Base-by-base conservation (phyloP, 257 asterid species). In the Fraxinus cuspidata region DNA sequence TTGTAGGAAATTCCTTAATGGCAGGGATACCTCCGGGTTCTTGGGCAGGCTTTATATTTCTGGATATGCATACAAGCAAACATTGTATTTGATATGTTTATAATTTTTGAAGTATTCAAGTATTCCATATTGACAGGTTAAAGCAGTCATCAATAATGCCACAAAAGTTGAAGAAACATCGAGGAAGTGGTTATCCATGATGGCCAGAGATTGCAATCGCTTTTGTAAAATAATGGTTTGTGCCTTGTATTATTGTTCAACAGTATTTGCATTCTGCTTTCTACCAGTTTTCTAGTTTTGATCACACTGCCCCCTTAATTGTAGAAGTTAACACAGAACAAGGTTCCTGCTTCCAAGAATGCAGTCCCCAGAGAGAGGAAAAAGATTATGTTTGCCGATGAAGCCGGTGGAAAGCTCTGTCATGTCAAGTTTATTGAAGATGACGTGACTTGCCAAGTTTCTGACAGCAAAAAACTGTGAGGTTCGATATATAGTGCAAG, bases 161-260 rank as follows among this genome's bases (percentile, higher is more conserved):
- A 77, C 85, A 11, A 90, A 81, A 82, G 90, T 82, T 0, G 99
- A 92, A 84, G 97, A 91, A 80, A 83, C 80, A 16, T 90, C 95
- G 27, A 86, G 66, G 83, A 93, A 86, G 88, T 94, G 91, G 94
- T 73, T 94, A 80, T 90, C 95, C 27, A 75, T 87, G 79, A 94
- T 92, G 95, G 49, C 93, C 27, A 91, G 99, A 84, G 97, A 94
- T 85, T 94, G 97, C 93, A 91, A 82, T 83, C 93, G 99, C 23
- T 92, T 95, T 80, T 95, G 99, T 77, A 95, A 90, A 83, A 89
- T 95, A 87, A 95, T 91, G 97, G 99, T 91, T 58, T 65, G 92
- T 87, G 27, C 56, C 76, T 79, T 71, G 13, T 75, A 23, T 21
- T 51, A 44, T 60, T 70, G 77, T 63, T 73, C 47, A 21, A 44